A percentile compares a stretch with the other conserved stretches of the same genome.
These are phyloP conservation scores for Rusavskia elegans DNA, from an alignment of 495 filamentous ascomycete species.

Conservation along the genomic window DNA sequence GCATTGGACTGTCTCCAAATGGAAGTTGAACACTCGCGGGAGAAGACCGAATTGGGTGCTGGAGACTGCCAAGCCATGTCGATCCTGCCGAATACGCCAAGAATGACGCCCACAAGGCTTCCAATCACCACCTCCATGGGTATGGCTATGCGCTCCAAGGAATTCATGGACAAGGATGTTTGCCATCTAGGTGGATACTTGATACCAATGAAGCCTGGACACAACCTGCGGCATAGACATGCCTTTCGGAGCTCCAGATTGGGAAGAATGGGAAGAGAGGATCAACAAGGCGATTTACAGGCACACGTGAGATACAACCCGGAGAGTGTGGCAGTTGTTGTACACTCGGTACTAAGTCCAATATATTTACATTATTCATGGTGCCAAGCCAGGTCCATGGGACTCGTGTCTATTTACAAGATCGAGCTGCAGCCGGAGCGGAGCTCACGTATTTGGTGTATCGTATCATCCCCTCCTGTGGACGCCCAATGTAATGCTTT, in stretches of 20 bases:
- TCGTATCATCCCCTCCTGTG: not conserved
- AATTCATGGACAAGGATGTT: too few species aligned
- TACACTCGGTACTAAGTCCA: not conserved
- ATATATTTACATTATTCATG: not conserved
- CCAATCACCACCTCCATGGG: not conserved
- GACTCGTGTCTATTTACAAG: not conserved
- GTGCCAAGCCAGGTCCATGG: not conserved
- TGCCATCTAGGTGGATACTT: too few species aligned
- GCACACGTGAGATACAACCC: too few species aligned
- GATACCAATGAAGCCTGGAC: too few species aligned
- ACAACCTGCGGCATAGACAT: too few species aligned
- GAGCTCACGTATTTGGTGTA: constrained; percentile 1
- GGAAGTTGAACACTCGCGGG: too few species aligned
- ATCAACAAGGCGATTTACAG: too few species aligned
- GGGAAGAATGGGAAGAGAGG: too few species aligned
- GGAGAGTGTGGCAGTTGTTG: too few species aligned
- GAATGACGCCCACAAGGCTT: not conserved
- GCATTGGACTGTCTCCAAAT: too few species aligned
- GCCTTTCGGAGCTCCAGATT: too few species aligned
- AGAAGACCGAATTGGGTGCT: not conserved
- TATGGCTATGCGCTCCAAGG: not conserved
- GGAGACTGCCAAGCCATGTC: not conserved
- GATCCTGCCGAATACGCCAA: not conserved
- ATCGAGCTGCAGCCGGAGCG: not conserved
- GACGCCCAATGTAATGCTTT: not conserved